phyloP scores from a whole-genome alignment of 2,329 filamentous ascomycete genomes.

The Hypoxylon sp. region DNA sequence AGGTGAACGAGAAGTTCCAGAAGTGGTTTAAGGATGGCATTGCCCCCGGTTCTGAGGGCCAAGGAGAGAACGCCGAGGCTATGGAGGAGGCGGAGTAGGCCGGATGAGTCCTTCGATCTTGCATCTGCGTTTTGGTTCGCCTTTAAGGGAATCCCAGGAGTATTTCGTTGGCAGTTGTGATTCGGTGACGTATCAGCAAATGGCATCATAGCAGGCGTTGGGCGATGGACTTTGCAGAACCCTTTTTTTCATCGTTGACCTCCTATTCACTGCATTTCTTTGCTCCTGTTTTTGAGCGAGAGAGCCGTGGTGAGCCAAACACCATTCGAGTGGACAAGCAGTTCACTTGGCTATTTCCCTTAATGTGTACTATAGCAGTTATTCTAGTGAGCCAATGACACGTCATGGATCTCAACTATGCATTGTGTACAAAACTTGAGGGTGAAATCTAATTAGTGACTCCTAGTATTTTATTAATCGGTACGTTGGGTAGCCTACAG shows the following conservation, averaged over 20 bases:
- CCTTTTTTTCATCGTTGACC: not conserved
- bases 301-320: not conserved
- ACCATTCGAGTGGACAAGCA: not conserved
- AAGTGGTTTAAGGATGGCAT: slow-evolving; percentile 68
- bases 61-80: slow-evolving; percentile 44
- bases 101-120: not conserved
- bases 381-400: not conserved
- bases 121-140: slow-evolving; percentile 6
- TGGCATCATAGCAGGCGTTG: slow-evolving; percentile 41
- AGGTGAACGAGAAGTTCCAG: slow-evolving; percentile 77
- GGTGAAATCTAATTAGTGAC: not conserved
- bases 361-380: not conserved
- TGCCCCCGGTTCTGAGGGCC: slow-evolving; percentile 55
- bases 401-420: not conserved
- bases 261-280: not conserved
- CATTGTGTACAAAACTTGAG: not conserved
- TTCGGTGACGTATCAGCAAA: slow-evolving; percentile 33
- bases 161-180: slow-evolving; percentile 21
- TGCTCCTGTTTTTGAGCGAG: not conserved
- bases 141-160: slow-evolving; percentile 4
- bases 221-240: slow-evolving; percentile 3
- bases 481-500: not conserved
- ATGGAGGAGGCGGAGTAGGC: slow-evolving; percentile 47
- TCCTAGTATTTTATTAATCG: not conserved
- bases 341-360: not conserved